phyloP scores from a whole-genome alignment of 371 early-diverging fungal genomes.

The Mucor piriformis region DNA sequence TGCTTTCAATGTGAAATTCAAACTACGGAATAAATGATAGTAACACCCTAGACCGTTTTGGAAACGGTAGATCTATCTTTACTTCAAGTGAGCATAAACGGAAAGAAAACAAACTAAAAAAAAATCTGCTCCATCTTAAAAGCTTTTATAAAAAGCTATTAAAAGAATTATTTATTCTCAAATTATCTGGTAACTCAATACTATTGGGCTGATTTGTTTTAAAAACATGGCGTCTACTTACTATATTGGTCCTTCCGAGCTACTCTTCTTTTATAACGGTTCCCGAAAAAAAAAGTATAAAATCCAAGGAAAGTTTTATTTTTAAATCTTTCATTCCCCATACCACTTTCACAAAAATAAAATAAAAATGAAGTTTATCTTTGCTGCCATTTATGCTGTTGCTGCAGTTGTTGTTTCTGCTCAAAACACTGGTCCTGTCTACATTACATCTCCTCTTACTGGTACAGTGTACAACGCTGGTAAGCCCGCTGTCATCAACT shows the following conservation, averaged over 20 bases:
- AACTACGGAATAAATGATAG: no score
- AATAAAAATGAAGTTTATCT: slow-evolving; percentile 23
- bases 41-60: no score
- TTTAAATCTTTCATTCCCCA: not conserved
- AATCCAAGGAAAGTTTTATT: not conserved
- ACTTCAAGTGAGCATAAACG: not conserved
- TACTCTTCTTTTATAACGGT: no score
- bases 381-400: slow-evolving; percentile 33
- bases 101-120: not conserved
- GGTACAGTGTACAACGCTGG: slow-evolving; percentile 45
- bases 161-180: no score
- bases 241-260: no score
- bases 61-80: no score
- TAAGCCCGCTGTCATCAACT: slow-evolving; percentile 32
- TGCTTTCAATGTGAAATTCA: no score
- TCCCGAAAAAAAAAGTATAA: not conserved
- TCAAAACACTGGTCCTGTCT: slow-evolving; percentile 25
- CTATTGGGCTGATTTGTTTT: no score
- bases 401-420: slow-evolving; percentile 34
- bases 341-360: not conserved
- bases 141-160: not conserved
- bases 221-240: no score
- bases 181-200: no score
- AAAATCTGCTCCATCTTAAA: not conserved
- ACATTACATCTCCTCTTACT: slow-evolving; percentile 36